phyloP scores from a whole-genome alignment of 352 stramenopile species.

The Pythium plurisporium region DNA sequence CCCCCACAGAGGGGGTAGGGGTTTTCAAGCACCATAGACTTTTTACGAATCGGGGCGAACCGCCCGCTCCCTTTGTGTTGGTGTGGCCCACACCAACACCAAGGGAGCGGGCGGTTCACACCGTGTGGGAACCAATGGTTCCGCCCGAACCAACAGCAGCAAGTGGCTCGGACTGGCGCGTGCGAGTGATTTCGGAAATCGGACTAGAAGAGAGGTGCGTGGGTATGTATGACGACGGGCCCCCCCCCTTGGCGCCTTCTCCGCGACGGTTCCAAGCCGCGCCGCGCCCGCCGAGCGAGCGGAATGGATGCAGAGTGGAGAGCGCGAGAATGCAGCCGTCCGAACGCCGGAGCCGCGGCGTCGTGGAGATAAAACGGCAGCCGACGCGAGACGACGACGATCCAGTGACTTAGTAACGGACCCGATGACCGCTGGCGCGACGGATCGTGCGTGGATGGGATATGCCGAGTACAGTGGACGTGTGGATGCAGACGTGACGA shows the following conservation, averaged over 20 bases:
- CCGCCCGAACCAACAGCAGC: no score
- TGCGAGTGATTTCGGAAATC: conserved; percentile 78
- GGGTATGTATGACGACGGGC: conserved; percentile 17
- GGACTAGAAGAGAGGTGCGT: conserved; percentile 83
- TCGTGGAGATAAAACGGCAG: no score
- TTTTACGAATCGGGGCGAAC: neutral
- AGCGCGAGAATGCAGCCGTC: neutral
- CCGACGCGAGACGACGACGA: no score
- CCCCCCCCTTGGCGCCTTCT: neutral
- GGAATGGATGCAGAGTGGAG: neutral
- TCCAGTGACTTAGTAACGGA: no score
- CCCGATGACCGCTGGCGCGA: no score
- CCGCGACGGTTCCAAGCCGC: neutral
- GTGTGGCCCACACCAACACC: no score
- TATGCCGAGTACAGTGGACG: no score
- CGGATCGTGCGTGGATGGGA: no score
- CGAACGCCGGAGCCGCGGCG: neutral
- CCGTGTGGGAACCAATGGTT: conserved; percentile 32
- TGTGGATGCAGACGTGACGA: no score
- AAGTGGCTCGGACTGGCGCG: conserved; percentile 16
- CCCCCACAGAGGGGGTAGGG: neutral
- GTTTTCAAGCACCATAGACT: neutral
- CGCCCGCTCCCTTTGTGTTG: no score
- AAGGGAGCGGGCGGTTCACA: no score
- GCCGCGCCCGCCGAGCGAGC: neutral